phyloP scores from a whole-genome alignment of 305 asterid genomes.

The Solanum hybrid region DNA sequence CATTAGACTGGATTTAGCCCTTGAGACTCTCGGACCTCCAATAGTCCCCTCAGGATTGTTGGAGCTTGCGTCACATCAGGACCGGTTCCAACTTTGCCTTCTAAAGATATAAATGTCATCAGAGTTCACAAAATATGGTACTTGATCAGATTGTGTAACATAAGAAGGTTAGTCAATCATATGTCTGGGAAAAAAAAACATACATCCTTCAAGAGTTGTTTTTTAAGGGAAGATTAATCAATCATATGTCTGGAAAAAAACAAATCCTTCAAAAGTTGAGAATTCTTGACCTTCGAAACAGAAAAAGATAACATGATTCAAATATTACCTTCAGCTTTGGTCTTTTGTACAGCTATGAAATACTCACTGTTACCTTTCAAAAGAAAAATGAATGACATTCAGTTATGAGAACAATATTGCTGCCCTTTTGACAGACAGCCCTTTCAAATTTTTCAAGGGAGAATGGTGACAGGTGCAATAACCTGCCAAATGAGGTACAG shows the following conservation, averaged over 20 bases:
- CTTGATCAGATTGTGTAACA: neutral
- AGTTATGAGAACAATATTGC: constrained; percentile 56
- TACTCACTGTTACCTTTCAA: constrained; percentile 49
- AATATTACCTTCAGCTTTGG: constrained; percentile 63
- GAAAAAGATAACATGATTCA: neutral
- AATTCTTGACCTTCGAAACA: neutral
- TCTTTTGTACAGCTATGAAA: constrained; percentile 36
- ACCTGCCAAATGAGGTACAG: constrained; percentile 64
- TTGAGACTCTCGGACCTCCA: neutral
- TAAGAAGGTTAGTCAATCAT: neutral
- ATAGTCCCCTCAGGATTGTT: neutral
- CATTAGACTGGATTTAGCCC: constrained; percentile 17
- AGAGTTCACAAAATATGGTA: neutral
- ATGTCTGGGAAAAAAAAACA: neutral
- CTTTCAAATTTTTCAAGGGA: constrained; percentile 83
- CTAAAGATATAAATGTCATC: neutral
- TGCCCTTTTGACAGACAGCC: constrained; percentile 64
- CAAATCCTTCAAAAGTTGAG: neutral
- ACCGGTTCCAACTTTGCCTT: neutral
- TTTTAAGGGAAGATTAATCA: neutral
- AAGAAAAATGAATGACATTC: constrained; percentile 68
- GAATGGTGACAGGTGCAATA: constrained; percentile 63
- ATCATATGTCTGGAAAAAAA: neutral
- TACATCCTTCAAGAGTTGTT: neutral
- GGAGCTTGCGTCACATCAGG: neutral